Conservation (phyloP, 108 stramenopile species). For the Conticribra guillardii region DNA sequence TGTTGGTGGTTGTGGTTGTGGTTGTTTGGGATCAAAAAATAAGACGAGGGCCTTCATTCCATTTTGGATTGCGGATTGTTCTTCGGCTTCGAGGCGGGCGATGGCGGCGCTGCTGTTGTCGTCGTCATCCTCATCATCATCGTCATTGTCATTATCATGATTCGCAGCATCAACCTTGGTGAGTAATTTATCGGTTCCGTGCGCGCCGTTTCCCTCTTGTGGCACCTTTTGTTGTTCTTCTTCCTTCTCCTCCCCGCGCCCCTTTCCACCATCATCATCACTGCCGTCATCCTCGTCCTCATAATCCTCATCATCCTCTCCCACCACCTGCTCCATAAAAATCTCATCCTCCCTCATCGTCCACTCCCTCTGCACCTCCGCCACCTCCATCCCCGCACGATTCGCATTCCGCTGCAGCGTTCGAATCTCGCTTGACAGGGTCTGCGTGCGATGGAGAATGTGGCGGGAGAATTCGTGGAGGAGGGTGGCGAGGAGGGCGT, state of each 20-base stretch:
- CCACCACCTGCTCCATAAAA: constrained; percentile 36
- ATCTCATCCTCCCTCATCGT: constrained; percentile 1
- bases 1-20: constrained; percentile 6
- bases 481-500: constrained; percentile 29
- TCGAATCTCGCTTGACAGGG: constrained; percentile 15
- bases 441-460: constrained; percentile 11
- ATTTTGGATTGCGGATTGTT: constrained; percentile 27
- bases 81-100: constrained; percentile 39
- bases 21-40: constrained; percentile 37
- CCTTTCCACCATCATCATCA: constrained; percentile 9
- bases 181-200: no score
- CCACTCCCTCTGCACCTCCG: constrained; percentile 9
- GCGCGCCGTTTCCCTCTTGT: neutral
- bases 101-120: constrained; percentile 21
- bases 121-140: constrained; percentile 6
- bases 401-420: constrained; percentile 19
- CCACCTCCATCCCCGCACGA: constrained; percentile 30
- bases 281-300: neutral
- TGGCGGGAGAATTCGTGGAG: constrained; percentile 35
- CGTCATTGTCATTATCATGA: neutral
- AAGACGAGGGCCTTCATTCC: constrained; percentile 39
- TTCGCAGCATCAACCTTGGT: no score
- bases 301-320: constrained; percentile 12
- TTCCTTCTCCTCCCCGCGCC: neutral
- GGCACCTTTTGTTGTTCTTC: neutral